A percentile compares a stretch with the other conserved stretches of the same genome.
Evolutionary conservation across 768 basidiomycete species (phyloP).

Genomic region (Pisolithus albus): DNA sequence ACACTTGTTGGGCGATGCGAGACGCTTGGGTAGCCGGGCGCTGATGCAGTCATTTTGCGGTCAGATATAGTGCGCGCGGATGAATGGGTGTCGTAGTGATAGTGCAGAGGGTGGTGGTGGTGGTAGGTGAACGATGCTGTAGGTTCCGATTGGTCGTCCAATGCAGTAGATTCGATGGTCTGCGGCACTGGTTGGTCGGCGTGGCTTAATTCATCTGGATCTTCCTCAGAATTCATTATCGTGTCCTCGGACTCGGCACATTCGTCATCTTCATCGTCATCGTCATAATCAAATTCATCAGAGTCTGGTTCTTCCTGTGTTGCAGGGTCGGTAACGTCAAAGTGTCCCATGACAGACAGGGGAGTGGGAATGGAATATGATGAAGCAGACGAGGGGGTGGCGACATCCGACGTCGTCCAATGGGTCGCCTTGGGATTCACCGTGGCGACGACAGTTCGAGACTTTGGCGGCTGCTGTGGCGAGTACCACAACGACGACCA

Average conservation of each 20-base stretch:
- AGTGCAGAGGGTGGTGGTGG: background rate
- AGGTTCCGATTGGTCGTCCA: constrained; percentile 25
- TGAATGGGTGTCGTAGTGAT: constrained; percentile 7
- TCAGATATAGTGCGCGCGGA: constrained; percentile 11
- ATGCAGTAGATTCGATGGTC: constrained; percentile 23
- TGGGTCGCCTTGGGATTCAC: constrained; percentile 23
- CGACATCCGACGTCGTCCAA: constrained; percentile 17
- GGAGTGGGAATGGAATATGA: constrained; percentile 28
- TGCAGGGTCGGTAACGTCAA: constrained; percentile 6
- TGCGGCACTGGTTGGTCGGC: constrained; percentile 19
- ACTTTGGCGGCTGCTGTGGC: constrained; percentile 11
- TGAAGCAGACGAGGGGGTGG: constrained; percentile 27
- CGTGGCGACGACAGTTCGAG: constrained; percentile 6
- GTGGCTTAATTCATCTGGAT: constrained; percentile 8
- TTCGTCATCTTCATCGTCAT: constrained; percentile 26
- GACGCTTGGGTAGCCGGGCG: constrained; percentile 23
- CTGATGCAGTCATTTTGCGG: constrained; percentile 26
- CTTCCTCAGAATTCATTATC: constrained; percentile 19
- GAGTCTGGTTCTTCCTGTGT: constrained; percentile 18
- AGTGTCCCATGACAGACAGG: constrained; percentile 22
- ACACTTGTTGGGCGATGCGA: constrained; percentile 14
- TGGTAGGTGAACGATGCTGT: constrained; percentile 7
- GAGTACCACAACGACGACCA: constrained; percentile 17
- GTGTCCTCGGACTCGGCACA: constrained; percentile 28
- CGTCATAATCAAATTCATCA: constrained; percentile 25